Evolutionary conservation across 495 filamentous ascomycete genomes (phyloP), one percentile per base, ranked within the genome.

Genomic region (Hapsidospora chrysogenum): DNA sequence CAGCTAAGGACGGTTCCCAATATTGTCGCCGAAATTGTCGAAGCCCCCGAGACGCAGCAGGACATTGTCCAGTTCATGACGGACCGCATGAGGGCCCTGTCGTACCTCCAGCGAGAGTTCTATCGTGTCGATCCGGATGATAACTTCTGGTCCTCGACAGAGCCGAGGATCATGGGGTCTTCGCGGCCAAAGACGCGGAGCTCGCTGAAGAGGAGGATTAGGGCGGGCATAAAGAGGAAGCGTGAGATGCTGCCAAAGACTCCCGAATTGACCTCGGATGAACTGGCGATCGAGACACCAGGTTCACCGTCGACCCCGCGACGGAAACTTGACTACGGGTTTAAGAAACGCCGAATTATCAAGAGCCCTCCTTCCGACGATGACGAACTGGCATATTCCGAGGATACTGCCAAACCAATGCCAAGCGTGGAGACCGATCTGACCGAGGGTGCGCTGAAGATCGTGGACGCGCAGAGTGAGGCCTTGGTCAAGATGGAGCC

Each of bases 21-120:
- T 15, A 19, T 39, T 15, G 14, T 33, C 15, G 37, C 33, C 26
- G 37, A 21, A 9, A 18, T 39, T 3, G 15, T 39, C 13, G 30
- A 39, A 5, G 18, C 9, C 14, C 8, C 14, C 17, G n/a, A 14
- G 14, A 14, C 16, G 4, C 13, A 19, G 16, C 8, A 6, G 11
- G 29, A 39, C 5, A 29, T 28, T 9, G 6, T n/a, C 10, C 14
- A 29, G 17, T 27, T 16, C n/a, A 31, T 39, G 11, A 23, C 13
- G 29, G 8, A 3, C 9, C 29, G 11, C 13, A 39, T 39, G 37
- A 20, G n/a, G 2, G 19, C 5, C 2, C 20, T 39, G 21, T 21
- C 21, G 4, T 10, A 25, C 15, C 4, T 3, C 9, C 37, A 39
- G 14, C 37, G 37, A 5, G 13, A 39, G 11, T 4, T 26, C 23